Evolutionary conservation across 805 yeast genomes (phyloP), one percentile per base, ranked within the genome.

Genomic region (Candida morakotiae): DNA sequence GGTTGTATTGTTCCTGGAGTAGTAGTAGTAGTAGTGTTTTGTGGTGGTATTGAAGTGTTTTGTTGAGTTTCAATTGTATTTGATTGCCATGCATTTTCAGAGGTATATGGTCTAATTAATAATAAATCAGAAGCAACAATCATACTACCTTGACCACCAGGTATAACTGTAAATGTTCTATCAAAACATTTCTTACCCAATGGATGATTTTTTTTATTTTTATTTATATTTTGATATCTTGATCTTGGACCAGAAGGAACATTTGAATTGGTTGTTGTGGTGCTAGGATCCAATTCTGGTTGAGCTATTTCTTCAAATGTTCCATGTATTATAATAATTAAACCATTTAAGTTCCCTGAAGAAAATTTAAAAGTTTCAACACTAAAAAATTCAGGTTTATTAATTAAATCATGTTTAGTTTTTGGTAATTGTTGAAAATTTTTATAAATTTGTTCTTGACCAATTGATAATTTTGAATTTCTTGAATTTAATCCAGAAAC

Each of bases 41-140:
- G 38, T 16, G 15, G 38, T 26, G 23, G 38, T 9, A 3, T 9
- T 8, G 4, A 13, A 17, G 5, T 7, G n/a, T 34, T 27, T 11
- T 29, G 41, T 13, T 45, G 28, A 5, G 6, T 9, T 31, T 31
- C 10, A 18, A 53, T 52, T 23, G 6, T 8, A 6, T 20, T 20
- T 11, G 27, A 9, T 18, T 48, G 50, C 89, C 91, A 86, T 0
- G 86, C 73, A 19, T 73, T 67, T 17, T 61, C 48, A 3, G 75
- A 78, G 1, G 80, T 69, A 46, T 64, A 71, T 5, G 81, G 71
- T 45, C 95, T 77, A 3, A 93, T 61, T 11, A 79, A 69, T 36
- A 93, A 66, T 55, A 86, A 57, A 60, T 93, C 98, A 23, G 94
- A 83, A 11, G 95, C 96, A 21, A 93, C 79, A n/a, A 87, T 67